These are phyloP conservation scores for Pseudozyma tsukubaensis DNA, from an alignment of 1,284 basidiomycete genomes.

Conservation along the genomic window DNA sequence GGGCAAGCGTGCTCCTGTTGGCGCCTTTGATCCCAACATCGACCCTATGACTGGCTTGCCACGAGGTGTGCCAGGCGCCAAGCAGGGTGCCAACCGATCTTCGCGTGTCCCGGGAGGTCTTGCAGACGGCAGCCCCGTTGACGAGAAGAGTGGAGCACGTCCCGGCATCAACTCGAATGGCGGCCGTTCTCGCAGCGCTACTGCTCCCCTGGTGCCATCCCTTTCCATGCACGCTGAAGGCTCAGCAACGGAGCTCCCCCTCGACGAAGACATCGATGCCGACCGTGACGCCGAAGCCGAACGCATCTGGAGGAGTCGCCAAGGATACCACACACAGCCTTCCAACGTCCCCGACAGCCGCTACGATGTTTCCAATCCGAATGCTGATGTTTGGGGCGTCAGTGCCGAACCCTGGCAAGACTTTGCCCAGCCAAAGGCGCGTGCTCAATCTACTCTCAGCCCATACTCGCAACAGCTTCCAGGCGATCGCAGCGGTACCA, in stretches of 20 bases:
- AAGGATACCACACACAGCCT: slow-evolving; percentile 51
- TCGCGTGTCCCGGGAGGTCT: neutral
- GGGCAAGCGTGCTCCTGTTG: slow-evolving; percentile 58
- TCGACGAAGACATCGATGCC: slow-evolving; percentile 43
- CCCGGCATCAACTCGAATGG: slow-evolving; percentile 31
- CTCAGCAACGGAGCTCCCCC: slow-evolving; percentile 30
- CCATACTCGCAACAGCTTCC: slow-evolving; percentile 36
- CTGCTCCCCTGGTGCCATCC: slow-evolving; percentile 41
- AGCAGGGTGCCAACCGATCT: slow-evolving; percentile 7
- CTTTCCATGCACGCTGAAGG: slow-evolving; percentile 42
- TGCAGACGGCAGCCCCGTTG: slow-evolving; percentile 17
- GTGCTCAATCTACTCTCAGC: slow-evolving; percentile 37
- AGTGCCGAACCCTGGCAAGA: slow-evolving; percentile 67
- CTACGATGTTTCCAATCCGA: slow-evolving; percentile 55
- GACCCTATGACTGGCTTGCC: slow-evolving; percentile 64
- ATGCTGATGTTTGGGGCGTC: slow-evolving; percentile 66
- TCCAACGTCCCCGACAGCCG: slow-evolving; percentile 48
- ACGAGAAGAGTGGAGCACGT: slow-evolving; percentile 31
- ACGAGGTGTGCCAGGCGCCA: slow-evolving; percentile 23
- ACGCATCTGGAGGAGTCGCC: slow-evolving; percentile 40
- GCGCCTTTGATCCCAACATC: slow-evolving; percentile 63
- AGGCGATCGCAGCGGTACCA: slow-evolving; percentile 47
- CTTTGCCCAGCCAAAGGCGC: slow-evolving; percentile 57
- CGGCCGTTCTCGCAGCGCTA: slow-evolving; percentile 32
- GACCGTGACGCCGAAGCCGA: slow-evolving; percentile 49